phyloP scores from a whole-genome alignment of 2,329 filamentous ascomycete species.

The Trichoderma sp. region DNA sequence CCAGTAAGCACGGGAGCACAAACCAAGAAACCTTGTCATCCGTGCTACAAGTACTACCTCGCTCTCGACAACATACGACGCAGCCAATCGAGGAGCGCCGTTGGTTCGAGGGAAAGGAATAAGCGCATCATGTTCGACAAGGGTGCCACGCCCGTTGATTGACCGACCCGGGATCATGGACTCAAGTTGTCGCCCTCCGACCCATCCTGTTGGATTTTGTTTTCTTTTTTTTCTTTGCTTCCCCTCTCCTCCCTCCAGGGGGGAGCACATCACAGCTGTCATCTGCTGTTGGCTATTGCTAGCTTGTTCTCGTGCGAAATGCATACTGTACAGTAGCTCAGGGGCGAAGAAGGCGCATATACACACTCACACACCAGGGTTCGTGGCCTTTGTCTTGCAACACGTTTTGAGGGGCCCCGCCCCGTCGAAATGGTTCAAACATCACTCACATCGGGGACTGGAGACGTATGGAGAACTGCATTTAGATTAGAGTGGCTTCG shows the following conservation, averaged over 20 bases:
- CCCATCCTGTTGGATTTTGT: constrained; percentile 11
- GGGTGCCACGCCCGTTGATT: constrained; percentile 23
- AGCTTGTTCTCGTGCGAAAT: background rate
- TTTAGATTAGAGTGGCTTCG: constrained; percentile 9
- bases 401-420: background rate
- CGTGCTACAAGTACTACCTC: background rate
- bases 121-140: constrained; percentile 19
- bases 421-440: constrained; percentile 15
- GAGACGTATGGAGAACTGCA: background rate
- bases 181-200: constrained; percentile 17
- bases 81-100: constrained; percentile 18
- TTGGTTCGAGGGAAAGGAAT: constrained; percentile 12
- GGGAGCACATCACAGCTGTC: background rate
- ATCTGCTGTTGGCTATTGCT: background rate
- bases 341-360: background rate
- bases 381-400: background rate
- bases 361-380: background rate
- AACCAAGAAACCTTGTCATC: constrained; percentile 12
- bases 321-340: background rate
- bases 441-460: constrained; percentile 11
- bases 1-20: constrained; percentile 19
- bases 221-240: background rate
- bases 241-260: background rate
- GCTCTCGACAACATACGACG: constrained; percentile 5
- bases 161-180: constrained; percentile 15